Base-by-base conservation (phyloP, 345 rosid genomes). In the Ailanthus altissimus region DNA sequence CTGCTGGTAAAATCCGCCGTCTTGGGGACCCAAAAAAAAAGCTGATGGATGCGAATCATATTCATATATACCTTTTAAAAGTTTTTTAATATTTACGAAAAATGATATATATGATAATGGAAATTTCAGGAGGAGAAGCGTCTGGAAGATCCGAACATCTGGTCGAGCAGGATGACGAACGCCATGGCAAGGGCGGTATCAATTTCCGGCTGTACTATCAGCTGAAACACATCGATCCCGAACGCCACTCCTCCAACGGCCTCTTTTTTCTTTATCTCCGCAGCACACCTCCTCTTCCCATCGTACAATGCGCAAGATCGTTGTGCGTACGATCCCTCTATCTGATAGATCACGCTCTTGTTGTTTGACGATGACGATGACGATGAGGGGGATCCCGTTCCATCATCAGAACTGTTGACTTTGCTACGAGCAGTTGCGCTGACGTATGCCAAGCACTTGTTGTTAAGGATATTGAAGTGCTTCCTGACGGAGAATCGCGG, bases 161-260 rank as follows among this genome's bases (percentile, higher is more conserved):
- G 97, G 71, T 93, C 98, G 6, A 96, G 94, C 50, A 93, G 87
- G 76, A 93, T 92, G 78, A 92, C 93, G 0, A 96, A 68, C 4
- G 97, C 93, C 99, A 93, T 93, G 47, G 98, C 98, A 1, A 86
- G 76, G 3, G 90, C 65, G 1, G 75, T 57, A n/a, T 87, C 90
- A 77, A 92, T 85, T 57, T 86, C 94, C 3, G 93, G 86, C 73
- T 86, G 91, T 62, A 96, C 89, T 1, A 90, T 63, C 13, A 96
- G 92, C 10, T 88, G 89, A 82, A 89, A 96, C 0, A 96, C 94
- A 67, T 96, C 98, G 43, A 70, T 76, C 0, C 99, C 98, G 10
- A 93, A 89, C 2, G 77, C 87, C 20, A 84, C 91, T 45, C 95
- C 94, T 54, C 91, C 88, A 0, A 75, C 89, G 1, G 88, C 28